A percentile compares a stretch with the other conserved stretches of the same genome.
Evolutionary conservation across 2,329 filamentous ascomycete species (phyloP).

Genomic region (Aspergillus thermomutatus): DNA sequence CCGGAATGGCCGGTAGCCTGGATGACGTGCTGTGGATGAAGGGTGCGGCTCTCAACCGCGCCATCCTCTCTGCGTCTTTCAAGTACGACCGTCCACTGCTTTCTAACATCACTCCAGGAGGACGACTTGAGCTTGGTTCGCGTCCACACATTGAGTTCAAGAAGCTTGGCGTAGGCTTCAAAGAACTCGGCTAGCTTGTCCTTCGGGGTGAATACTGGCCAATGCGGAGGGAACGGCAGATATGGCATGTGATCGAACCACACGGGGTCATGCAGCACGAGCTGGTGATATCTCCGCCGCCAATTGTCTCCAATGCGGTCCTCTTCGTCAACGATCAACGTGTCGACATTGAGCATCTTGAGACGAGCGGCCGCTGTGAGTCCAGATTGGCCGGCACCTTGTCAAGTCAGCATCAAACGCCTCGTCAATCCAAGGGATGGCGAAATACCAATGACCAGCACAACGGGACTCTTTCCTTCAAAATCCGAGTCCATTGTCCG

Average conservation of each 20-base stretch:
- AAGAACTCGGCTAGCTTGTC: conserved; percentile 69
- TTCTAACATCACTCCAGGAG: conserved; percentile 49
- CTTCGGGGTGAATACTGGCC: conserved; percentile 69
- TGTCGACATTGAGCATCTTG: conserved; percentile 55
- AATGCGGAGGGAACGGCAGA: conserved; percentile 60
- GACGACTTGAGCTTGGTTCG: conserved; percentile 48
- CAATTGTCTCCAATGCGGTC: conserved; percentile 62
- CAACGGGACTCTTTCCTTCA: conserved; percentile 52
- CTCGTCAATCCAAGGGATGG: neutral
- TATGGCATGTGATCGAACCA: conserved; percentile 59
- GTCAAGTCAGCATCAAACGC: conserved; percentile 1
- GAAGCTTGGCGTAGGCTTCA: conserved; percentile 59
- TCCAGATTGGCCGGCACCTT: conserved; percentile 60
- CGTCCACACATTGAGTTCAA: conserved; percentile 69
- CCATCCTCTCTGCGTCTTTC: conserved; percentile 40
- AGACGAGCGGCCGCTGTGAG: conserved; percentile 57
- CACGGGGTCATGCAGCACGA: conserved; percentile 67
- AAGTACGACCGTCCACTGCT: conserved; percentile 56
- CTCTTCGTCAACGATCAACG: conserved; percentile 59
- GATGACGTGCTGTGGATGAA: conserved; percentile 62
- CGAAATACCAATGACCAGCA: conserved; percentile 57
- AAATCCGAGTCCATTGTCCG: conserved; percentile 50
- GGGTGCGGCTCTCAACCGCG: conserved; percentile 47
- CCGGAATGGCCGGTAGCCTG: conserved; percentile 68
- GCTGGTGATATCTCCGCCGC: conserved; percentile 60